phyloP scores from a whole-genome alignment of 2,329 filamentous ascomycete species.

The Fusarium metavorans region DNA sequence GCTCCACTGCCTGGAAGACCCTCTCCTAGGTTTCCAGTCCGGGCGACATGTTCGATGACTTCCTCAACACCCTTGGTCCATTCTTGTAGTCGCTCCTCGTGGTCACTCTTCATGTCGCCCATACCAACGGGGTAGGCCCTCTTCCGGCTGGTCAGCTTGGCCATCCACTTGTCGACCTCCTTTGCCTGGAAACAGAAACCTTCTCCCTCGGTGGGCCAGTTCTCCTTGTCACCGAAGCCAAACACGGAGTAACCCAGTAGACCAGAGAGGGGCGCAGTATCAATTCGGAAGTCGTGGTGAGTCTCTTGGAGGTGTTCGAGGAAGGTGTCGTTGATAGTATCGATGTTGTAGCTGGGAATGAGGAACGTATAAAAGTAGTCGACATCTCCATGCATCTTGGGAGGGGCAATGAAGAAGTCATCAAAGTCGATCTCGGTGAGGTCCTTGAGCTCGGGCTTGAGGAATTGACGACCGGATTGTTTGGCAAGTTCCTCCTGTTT shows the following conservation, averaged over 20 bases:
- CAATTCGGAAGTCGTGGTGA: conserved; percentile 96
- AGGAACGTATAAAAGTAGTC: conserved; percentile 87
- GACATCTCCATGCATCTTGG: conserved; percentile 67
- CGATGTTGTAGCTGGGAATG: conserved; percentile 94
- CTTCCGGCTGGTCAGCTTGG: conserved; percentile 88
- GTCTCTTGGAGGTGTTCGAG: conserved; percentile 90
- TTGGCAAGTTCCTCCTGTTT: conserved; percentile 63
- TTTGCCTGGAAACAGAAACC: conserved; percentile 95
- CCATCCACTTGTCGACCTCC: conserved; percentile 95
- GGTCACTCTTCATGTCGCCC: conserved; percentile 85
- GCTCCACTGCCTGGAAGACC: conserved; percentile 84
- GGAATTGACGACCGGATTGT: conserved; percentile 54
- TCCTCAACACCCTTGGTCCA: conserved; percentile 83
- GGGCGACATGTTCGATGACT: conserved; percentile 73
- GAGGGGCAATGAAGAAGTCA: conserved; percentile 86
- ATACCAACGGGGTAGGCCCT: conserved; percentile 90
- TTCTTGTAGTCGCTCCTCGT: conserved; percentile 74
- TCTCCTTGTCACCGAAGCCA: conserved; percentile 90
- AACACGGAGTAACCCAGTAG: conserved; percentile 93
- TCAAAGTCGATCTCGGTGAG: conserved; percentile 91
- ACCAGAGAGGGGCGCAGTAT: conserved; percentile 82
- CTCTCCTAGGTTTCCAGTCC: conserved; percentile 70
- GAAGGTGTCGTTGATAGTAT: conserved; percentile 89
- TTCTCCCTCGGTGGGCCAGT: conserved; percentile 90
- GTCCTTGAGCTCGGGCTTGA: conserved; percentile 76